Evolutionary conservation across 306 rosid species (phyloP), one percentile per base, ranked within the genome.

Genomic region (Erythrophleum fordii): DNA sequence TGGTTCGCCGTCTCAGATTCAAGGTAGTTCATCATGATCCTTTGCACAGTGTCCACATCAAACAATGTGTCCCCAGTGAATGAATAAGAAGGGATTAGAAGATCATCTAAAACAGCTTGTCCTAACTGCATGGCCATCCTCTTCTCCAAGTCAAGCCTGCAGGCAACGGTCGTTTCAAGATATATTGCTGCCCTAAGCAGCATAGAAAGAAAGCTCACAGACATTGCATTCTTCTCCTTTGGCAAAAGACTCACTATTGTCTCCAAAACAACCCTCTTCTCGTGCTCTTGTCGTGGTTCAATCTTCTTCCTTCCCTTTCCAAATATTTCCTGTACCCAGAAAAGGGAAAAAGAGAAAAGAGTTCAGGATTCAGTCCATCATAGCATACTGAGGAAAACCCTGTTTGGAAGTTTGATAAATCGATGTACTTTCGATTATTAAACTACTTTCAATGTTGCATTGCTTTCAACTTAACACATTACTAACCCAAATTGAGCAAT

Each of bases 101-200:
- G 90, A 80, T 95, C 99, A 76, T 95, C 97, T 72, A 95, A 77
- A 67, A 88, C 95, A 67, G 94, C 97, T 29, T 93, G 92, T 48
- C 85, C 90, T 79, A 95, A 81, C 56, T 91, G 97, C 89, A 83
- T 22, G 10, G 92, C 93, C 89, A 95, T 88, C 82, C 94, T 87
- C 81, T 86, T 91, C 92, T 95, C 99, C 86, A 95, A 85, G 86
- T 95, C 98, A 61, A 93, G 88, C 82, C 95, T 86, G 81, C 99
- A 95, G 58, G 94, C 90, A 61, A 93, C 89, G 0, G 99, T 91
- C 28, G 99, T 91, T 70, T 91, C 98, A 0, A 95, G 93, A 60
- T 81, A 87, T 69, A 89, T 88, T 5, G 99, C 92, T 22, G 97
- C 93, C 0, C 95, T 88, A 44, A 95, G 96, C 78, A 93, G 86